A percentile compares a stretch with the other conserved stretches of the same genome.
Conservation (phyloP, 2,329 filamentous ascomycete species). For the Cladophialophora bantiana region DNA sequence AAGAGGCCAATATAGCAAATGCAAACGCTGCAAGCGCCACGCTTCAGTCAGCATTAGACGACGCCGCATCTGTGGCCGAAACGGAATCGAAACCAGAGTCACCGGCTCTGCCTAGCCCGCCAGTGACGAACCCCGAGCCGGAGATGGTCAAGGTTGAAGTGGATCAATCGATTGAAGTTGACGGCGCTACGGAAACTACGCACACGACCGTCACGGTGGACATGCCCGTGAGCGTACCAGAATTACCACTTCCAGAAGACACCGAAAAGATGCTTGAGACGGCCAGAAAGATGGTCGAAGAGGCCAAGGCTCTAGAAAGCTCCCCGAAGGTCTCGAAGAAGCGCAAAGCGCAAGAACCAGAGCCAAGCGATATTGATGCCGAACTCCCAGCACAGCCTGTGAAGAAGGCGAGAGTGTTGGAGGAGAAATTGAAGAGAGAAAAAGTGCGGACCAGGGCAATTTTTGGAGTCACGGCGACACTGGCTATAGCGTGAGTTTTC, state of each 20-base stretch:
- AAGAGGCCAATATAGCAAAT: constrained; percentile 58
- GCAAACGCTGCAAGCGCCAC: constrained; percentile 57
- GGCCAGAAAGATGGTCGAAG: constrained; percentile 86
- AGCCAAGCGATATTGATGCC: constrained; percentile 48
- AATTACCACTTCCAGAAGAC: constrained; percentile 77
- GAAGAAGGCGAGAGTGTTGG: constrained; percentile 75
- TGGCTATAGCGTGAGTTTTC: constrained; percentile 84
- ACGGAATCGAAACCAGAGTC: constrained; percentile 38
- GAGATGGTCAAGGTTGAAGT: constrained; percentile 73
- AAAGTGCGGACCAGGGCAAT: constrained; percentile 85
- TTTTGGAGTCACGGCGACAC: constrained; percentile 82
- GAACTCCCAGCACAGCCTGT: constrained; percentile 54
- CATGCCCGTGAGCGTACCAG: constrained; percentile 70
- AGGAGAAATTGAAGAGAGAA: constrained; percentile 82
- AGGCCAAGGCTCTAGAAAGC: constrained; percentile 61
- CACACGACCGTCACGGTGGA: constrained; percentile 78
- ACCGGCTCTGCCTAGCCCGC: constrained; percentile 4
- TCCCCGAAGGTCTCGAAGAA: constrained; percentile 58
- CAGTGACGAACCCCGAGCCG: constrained; percentile 34
- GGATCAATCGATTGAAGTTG: constrained; percentile 73
- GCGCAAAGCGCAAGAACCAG: constrained; percentile 70
- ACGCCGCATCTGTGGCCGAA: constrained; percentile 47
- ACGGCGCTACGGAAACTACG: constrained; percentile 71
- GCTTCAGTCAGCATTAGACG: constrained; percentile 57
- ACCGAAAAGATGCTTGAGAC: constrained; percentile 83